Evolutionary conservation across 176 grass and related monocot species (phyloP), one percentile per base, ranked within the genome.

Genomic region (Triticum turgidum): DNA sequence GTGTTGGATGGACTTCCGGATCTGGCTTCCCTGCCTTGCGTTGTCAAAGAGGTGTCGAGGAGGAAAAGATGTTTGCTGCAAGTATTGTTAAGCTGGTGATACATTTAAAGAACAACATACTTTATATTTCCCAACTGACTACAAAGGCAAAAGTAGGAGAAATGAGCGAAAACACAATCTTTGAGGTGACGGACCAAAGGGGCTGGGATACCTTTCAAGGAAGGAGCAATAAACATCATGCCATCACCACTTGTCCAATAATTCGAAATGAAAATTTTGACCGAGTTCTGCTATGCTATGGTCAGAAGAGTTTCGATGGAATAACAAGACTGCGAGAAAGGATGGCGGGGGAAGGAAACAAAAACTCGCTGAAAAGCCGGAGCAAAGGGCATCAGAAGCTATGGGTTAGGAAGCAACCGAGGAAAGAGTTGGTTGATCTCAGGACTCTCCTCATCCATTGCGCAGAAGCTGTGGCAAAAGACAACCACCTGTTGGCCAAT

Each of bases 251-350:
- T 61, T 77, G 76, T 67, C 87, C 85, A 41, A 39, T 15, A 18
- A 74, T 76, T 27, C 83, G 84, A 59, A 80, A 84, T 76, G 89
- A 96, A 65, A 83, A 66, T 25, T 91, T 91, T 21, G 94, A 96
- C 47, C 56, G 56, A 33, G 59, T 96, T 80, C 87, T 96, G 11
- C 87, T 89, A 42, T 89, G 42, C 15, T 34, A 64, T 65, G 65
- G 32, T 17, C 35, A 6, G 7, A 22, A 83, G 22, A 38, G 54
- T 3, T 5, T 35, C 1, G 12, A 80, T 78, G 74, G 78, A 65
- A 66, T 80, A 72, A 73, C 47, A 13, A 17, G 44, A 18, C 63
- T 91, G 61, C 78, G 64, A 69, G 51, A 89, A 86, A 84, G 27
- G 15, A 84, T 79, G 82, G 64, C 33, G 84, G 85, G 82, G 45